Percentiles rank a stretch among this genome's conserved stretches.
Evolutionary conservation across 306 rosid species (phyloP).

Genomic region (Inga leiocalycina): DNA sequence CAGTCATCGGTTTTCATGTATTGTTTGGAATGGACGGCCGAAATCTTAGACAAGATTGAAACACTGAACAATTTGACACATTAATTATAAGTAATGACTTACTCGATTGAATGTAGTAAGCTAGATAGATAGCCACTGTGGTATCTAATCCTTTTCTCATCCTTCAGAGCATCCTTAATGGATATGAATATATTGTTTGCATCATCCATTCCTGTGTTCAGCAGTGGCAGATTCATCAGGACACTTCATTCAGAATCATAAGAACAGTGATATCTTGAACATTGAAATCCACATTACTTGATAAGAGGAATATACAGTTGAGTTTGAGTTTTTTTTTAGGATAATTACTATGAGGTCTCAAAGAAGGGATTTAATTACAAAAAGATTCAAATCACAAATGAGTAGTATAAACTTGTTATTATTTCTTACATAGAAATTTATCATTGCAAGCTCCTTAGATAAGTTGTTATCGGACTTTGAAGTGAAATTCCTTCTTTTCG

Average conservation of each 20-base stretch:
- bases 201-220: slow-evolving; percentile 9
- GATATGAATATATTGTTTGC: neutral
- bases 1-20: too few relatives aligned
- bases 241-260: neutral
- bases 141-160: slow-evolving; percentile 63
- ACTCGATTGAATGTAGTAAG: slow-evolving; percentile 49
- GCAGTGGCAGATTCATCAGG: neutral
- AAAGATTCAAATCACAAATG: too few relatives aligned
- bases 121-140: slow-evolving; percentile 55
- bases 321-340: neutral
- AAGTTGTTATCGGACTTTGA: too few relatives aligned
- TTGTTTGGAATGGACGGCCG: too few relatives aligned
- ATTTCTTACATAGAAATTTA: too few relatives aligned
- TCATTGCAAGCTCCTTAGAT: too few relatives aligned
- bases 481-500: too few relatives aligned
- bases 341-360: too few relatives aligned
- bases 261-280: neutral
- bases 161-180: slow-evolving; percentile 56
- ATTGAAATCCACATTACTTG: neutral
- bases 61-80: too few relatives aligned
- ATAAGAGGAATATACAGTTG: neutral
- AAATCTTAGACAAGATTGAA: too few relatives aligned
- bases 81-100: neutral
- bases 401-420: too few relatives aligned
- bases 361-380: too few relatives aligned